Evolutionary conservation across 1,284 basidiomycete genomes (phyloP).

Genomic region (Tilletia walkeri): DNA sequence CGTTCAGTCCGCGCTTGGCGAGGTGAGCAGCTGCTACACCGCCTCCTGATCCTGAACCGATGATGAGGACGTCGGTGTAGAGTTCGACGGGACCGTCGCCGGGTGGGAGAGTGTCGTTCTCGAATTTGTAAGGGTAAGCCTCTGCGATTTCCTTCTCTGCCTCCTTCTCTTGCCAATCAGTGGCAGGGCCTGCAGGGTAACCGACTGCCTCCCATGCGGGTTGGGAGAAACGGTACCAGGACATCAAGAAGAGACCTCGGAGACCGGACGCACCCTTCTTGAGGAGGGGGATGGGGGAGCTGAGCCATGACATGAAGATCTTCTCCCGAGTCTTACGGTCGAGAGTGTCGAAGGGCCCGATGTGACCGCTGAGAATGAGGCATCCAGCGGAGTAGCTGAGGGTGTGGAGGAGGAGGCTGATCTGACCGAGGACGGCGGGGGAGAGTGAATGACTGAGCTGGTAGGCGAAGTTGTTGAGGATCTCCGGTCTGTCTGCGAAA

Average conservation of each 20-base stretch:
- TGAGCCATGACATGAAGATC: conserved; percentile 39
- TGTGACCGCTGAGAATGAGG: conserved; percentile 41
- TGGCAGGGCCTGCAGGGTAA: conserved; percentile 42
- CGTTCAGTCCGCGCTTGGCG: conserved; percentile 54
- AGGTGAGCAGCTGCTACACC: conserved; percentile 56
- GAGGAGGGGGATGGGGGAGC: conserved; percentile 40
- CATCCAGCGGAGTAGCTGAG: conserved; percentile 46
- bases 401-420: conserved; percentile 41
- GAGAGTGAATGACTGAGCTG: conserved; percentile 40
- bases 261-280: conserved; percentile 49
- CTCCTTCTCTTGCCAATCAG: conserved; percentile 42
- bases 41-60: conserved; percentile 60
- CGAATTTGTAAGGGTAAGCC: conserved; percentile 45
- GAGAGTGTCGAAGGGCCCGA: conserved; percentile 47
- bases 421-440: conserved; percentile 32
- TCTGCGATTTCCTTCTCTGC: conserved; percentile 22
- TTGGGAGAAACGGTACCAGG: conserved; percentile 47
- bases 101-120: conserved; percentile 42
- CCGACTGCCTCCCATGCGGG: conserved; percentile 50
- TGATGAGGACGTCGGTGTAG: conserved; percentile 54
- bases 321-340: conserved; percentile 30
- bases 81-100: conserved; percentile 37
- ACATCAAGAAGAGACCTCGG: conserved; percentile 40
- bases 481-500: conserved; percentile 37
- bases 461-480: conserved; percentile 45